phyloP scores from a whole-genome alignment of 169 alveolate species.

The Besnoitia besnoiti region DNA sequence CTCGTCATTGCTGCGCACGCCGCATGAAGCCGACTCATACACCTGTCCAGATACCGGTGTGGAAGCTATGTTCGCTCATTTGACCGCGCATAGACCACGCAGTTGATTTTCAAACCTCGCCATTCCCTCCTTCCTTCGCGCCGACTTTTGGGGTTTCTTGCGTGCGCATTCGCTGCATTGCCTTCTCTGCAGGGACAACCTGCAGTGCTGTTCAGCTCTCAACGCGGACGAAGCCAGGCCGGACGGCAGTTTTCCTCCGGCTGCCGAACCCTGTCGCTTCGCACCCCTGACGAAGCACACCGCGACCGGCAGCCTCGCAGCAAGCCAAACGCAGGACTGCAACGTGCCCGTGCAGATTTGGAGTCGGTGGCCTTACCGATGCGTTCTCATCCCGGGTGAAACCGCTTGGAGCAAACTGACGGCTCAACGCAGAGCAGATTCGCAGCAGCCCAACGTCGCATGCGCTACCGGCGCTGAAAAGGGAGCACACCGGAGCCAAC shows the following conservation, averaged over 20 bases:
- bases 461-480: not conserved
- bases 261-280: no score
- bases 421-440: not conserved
- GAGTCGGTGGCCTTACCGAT: constrained; percentile 34
- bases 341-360: constrained; percentile 7
- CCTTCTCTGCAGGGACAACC: not conserved
- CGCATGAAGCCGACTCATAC: not conserved
- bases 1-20: not conserved
- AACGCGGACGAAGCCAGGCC: not conserved
- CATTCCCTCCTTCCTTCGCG: no score
- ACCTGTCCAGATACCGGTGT: not conserved
- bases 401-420: not conserved
- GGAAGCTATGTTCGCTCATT: not conserved
- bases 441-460: not conserved
- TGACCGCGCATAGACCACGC: no score
- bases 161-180: not conserved
- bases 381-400: constrained; percentile 22
- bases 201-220: not conserved
- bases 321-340: no score
- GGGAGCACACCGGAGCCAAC: not conserved
- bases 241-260: no score
- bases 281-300: no score
- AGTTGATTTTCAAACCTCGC: no score
- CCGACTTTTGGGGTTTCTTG: not conserved
- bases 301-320: no score